Evolutionary conservation across 2,329 filamentous ascomycete genomes (phyloP), one percentile per base, ranked within the genome.

Genomic region (Cercospora berteroae): DNA sequence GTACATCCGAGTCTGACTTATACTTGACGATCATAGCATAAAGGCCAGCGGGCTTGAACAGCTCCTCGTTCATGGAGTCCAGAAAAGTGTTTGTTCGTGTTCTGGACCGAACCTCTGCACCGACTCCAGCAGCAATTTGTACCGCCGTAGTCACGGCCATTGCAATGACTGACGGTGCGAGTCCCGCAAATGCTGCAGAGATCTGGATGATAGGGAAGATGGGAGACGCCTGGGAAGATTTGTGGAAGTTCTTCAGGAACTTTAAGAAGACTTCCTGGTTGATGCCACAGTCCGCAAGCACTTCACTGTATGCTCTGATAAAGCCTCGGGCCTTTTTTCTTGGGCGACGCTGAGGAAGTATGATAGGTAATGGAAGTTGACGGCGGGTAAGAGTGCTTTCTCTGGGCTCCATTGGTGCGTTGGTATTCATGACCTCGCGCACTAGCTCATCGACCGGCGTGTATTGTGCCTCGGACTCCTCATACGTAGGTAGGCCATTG

Each of bases 31-130:
- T 79, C 20, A 86, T 77, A 67, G 81, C 83, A 75, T 83, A 85
- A 0, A 89, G 79, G 0, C 87, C 87, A 1, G 81, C 81, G 0
- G 87, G 86, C 57, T 80, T 81, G 74, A 89, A 89, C 67, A 87
- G 82, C 3, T 84, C 79, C 8, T 82, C 79, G 71, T 89, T 89
- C 71, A 87, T 81, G 39, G 79, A 77, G 70, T 87, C 82, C 16
- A 89, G 80, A 72, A 86, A 89, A 0, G 74, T 77, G 71, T 87
- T 88, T 0, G 83, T 81, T 50, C 80, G 77, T 71, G 78, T 76
- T 18, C 74, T 71, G 1, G 61, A 57, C 60, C 79, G 79, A 9
- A 79, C 74, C 60, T 83, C 80, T 63, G 81, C 80, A 0, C 80
- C 80, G 1, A 80, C 77, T 12, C 81, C 75, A 0, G 82, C 81